Base-by-base conservation (phyloP, 768 basidiomycete genomes). In the Chlorophyllum brunneum region DNA sequence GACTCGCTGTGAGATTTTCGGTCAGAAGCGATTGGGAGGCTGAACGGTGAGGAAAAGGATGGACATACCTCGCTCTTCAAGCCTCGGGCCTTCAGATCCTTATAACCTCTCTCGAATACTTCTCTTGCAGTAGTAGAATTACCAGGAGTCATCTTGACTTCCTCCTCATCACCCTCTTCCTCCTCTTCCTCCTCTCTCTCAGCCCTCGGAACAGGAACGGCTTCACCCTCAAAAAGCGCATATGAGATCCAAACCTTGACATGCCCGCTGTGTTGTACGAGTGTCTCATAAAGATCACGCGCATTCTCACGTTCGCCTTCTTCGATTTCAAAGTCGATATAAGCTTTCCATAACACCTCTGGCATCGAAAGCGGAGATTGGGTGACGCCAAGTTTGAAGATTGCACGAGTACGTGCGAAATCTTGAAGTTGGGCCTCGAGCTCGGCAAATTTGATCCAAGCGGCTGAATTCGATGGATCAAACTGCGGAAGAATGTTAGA, bases 211-310 rank as follows among this genome's bases (percentile, higher is more conserved):
- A 85, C 59, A 4, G 83, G 83, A 38, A 89, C 86, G 5, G 82
- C 73, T 60, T 87, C 86, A 4, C 83, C 87, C 68, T 98, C 95
- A 60, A 98, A 97, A 59, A 88, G 77, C 0, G 95, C 95, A 67
- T 87, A 98, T 48, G 93, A 85, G 50, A 97, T 91, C 93, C 94
- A 98, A 16, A 95, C 93, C 70, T 98, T 98, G 70, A 93, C 88
- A 64, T 98, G 95, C 3, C 91, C 91, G 57, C 92, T 95, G 43
- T 88, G 74, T 27, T 80, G 70, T 42, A 97, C 76, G 16, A 98
- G 78, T 16, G 94, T 82, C 70, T 98, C 95, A 65, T 97, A 98
- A 34, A 98, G 65, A 5, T 77, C 76, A n/a, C 95, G 77, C 1
- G 90, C 87, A 13, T 81, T 78, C 52, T 89, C 89, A 34, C 92